Percentiles rank a stretch among this genome's conserved stretches.
Evolutionary conservation across 2,329 filamentous ascomycete genomes (phyloP).

Genomic region (Fusarium sp.): DNA sequence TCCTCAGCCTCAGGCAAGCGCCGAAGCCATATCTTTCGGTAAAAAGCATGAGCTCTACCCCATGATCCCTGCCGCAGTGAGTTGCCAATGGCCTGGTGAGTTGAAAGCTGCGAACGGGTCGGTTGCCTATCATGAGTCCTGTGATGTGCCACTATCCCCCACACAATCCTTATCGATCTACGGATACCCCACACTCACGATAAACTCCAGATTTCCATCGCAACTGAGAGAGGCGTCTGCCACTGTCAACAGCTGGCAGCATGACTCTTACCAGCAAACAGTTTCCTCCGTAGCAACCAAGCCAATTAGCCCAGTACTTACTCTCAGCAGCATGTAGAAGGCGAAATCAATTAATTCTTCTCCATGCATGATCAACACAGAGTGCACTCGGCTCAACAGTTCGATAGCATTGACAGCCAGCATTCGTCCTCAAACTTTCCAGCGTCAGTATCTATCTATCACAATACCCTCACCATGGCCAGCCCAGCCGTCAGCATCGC

Average conservation of each 20-base stretch:
- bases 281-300: conserved; percentile 14
- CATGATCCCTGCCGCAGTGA: background rate
- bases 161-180: conserved; percentile 35
- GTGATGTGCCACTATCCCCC: conserved; percentile 34
- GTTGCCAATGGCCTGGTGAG: background rate
- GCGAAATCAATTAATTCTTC: conserved; percentile 1
- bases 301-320: background rate
- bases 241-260: conserved; percentile 21
- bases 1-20: conserved; percentile 18
- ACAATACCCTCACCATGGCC: conserved; percentile 41
- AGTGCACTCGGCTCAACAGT: background rate
- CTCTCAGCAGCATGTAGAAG: background rate
- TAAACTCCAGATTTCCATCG: conserved; percentile 34
- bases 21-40: conserved; percentile 1
- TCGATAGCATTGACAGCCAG: no score
- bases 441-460: background rate
- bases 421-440: background rate
- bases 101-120: conserved; percentile 8
- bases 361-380: background rate
- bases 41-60: background rate
- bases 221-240: conserved; percentile 25
- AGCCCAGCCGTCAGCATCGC: conserved; percentile 51
- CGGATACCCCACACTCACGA: conserved; percentile 41
- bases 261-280: background rate
- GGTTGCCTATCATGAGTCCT: conserved; percentile 20